A percentile compares a stretch with the other conserved stretches of the same genome.
Conservation (phyloP, 2,329 filamentous ascomycete species). For the Monosporascus sp. region DNA sequence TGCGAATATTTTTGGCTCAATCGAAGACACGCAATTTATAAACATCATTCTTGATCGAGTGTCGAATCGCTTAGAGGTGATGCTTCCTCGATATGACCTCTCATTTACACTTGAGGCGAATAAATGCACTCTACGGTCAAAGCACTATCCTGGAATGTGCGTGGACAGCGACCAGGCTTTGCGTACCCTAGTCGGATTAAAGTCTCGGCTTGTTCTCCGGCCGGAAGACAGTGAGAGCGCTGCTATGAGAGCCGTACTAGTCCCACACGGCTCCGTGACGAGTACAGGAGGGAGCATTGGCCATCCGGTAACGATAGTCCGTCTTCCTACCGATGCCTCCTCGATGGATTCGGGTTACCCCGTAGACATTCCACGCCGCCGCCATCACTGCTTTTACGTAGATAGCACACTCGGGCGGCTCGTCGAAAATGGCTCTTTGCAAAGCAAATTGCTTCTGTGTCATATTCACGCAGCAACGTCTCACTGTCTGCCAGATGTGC, state of each 20-base stretch:
- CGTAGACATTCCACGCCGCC: neutral
- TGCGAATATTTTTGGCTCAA: neutral
- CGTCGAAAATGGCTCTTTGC: conserved; percentile 42
- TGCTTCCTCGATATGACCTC: conserved; percentile 43
- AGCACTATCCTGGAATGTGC: conserved; percentile 44
- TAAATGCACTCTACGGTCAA: conserved; percentile 32
- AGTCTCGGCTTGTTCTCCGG: conserved; percentile 43
- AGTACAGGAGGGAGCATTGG: neutral
- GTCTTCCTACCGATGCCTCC: neutral
- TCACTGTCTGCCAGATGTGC: conserved; percentile 42
- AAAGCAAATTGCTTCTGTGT: conserved; percentile 46
- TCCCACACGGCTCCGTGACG: conserved; percentile 31
- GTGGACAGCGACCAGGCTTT: conserved; percentile 43
- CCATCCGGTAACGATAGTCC: conserved; percentile 4
- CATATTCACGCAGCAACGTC: conserved; percentile 53
- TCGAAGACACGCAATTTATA: neutral
- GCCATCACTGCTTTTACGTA: conserved; percentile 34
- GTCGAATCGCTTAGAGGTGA: conserved; percentile 28
- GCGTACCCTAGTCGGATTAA: conserved; percentile 44
- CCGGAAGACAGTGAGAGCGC: conserved; percentile 9
- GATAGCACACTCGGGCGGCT: conserved; percentile 47
- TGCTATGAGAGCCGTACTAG: conserved; percentile 29
- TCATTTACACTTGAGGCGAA: conserved; percentile 36
- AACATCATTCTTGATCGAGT: neutral
- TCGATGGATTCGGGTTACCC: conserved; percentile 25